Evolutionary conservation across 257 asterid genomes (phyloP).

Genomic region (Nicotiana tabacum): DNA sequence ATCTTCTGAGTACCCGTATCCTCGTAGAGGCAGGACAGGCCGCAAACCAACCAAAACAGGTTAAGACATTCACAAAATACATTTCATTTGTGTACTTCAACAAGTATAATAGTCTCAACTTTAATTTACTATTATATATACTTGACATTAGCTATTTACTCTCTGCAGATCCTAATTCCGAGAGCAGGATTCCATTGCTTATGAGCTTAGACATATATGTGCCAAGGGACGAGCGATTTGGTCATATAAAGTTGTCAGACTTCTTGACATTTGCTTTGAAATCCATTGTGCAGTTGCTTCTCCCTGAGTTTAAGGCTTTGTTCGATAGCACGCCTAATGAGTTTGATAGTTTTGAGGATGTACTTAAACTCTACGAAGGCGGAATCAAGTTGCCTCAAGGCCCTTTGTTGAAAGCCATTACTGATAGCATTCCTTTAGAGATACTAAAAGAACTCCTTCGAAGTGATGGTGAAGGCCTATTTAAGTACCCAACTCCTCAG

Average conservation of each 20-base stretch:
- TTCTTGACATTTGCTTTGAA: conserved; percentile 22
- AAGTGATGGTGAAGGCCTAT: conserved; percentile 17
- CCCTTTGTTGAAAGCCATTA: not conserved
- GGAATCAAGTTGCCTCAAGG: conserved; percentile 24
- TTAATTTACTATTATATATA: not conserved
- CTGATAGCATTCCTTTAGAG: conserved; percentile 12
- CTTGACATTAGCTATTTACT: not conserved
- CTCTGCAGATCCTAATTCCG: conserved; percentile 20
- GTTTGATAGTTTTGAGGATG: conserved; percentile 24
- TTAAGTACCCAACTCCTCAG: conserved; percentile 23
- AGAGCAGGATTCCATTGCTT: conserved; percentile 24
- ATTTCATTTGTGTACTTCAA: not conserved
- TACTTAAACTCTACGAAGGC: conserved; percentile 19
- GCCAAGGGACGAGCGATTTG: conserved; percentile 36
- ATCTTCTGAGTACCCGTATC: conserved; percentile 19
- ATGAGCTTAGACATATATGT: conserved; percentile 26
- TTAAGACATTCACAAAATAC: not conserved
- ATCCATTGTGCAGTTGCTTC: conserved; percentile 17
- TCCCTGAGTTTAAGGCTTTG: conserved; percentile 19
- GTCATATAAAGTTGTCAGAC: conserved; percentile 31
- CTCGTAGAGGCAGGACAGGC: conserved; percentile 21
- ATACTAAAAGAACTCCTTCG: conserved; percentile 13
- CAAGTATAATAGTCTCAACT: not conserved
- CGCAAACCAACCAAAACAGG: conserved; percentile 12
- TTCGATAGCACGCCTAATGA: conserved; percentile 21